phyloP scores from a whole-genome alignment of 2,329 filamentous ascomycete species.

The Lachnellula hyalina region DNA sequence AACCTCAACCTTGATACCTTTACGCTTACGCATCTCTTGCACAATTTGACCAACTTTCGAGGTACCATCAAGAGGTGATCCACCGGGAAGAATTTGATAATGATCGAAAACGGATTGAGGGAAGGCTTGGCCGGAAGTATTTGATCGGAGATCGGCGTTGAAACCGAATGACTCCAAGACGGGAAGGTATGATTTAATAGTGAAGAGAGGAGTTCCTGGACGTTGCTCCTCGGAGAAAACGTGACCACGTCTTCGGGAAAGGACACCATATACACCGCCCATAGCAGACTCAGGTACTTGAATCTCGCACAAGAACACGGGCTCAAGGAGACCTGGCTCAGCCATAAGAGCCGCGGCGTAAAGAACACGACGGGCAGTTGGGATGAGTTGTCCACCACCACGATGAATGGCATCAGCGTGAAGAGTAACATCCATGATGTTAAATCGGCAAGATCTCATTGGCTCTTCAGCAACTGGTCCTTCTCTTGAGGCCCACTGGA shows the following conservation, averaged over 20 bases:
- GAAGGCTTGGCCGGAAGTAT: slow-evolving; percentile 97
- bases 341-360: slow-evolving; percentile 90
- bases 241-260: slow-evolving; percentile 96
- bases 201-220: slow-evolving; percentile 98
- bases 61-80: slow-evolving; percentile 78
- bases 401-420: slow-evolving; percentile 99
- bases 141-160: slow-evolving; percentile 91
- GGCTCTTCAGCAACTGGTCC: slow-evolving; percentile 97
- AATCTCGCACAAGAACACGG: slow-evolving; percentile 98
- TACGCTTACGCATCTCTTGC: slow-evolving; percentile 91
- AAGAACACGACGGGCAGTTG: slow-evolving; percentile 93
- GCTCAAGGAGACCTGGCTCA: slow-evolving; percentile 87
- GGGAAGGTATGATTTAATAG: slow-evolving; percentile 94
- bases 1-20: slow-evolving; percentile 97
- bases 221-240: slow-evolving; percentile 98
- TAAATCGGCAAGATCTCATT: slow-evolving; percentile 95
- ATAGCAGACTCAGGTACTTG: slow-evolving; percentile 97
- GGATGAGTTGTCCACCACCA: slow-evolving; percentile 98
- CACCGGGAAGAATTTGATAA: slow-evolving; percentile 94
- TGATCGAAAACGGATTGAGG: slow-evolving; percentile 98
- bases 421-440: slow-evolving; percentile 98
- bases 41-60: slow-evolving; percentile 81
- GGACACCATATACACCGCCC: slow-evolving; percentile 99
- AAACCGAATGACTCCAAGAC: slow-evolving; percentile 99
- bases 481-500: slow-evolving; percentile 99